A percentile compares a stretch with the other conserved stretches of the same genome.
Evolutionary conservation across 176 grass and related monocot species (phyloP).

Genomic region (Ampelocalamus luodianensis): DNA sequence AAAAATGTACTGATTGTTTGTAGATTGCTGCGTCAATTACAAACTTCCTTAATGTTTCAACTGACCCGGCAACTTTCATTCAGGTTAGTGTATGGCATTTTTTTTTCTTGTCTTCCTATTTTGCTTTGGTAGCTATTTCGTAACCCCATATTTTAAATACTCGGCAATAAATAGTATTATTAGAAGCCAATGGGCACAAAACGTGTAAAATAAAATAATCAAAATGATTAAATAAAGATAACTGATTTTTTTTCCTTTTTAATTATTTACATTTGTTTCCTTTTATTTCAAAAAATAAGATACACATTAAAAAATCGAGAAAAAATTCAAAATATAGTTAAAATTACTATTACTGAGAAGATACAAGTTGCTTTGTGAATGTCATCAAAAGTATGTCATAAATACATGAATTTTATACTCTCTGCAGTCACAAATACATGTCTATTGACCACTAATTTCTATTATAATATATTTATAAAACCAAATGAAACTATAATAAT

Average conservation of each 20-base stretch:
- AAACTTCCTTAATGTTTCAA: conserved; percentile 64
- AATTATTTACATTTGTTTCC: background rate
- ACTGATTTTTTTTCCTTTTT: background rate
- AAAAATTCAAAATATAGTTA: background rate
- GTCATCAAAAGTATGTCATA: background rate
- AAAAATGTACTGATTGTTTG: background rate
- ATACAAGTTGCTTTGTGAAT: background rate
- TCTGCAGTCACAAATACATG: too few relatives aligned
- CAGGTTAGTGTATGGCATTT: conserved; percentile 46
- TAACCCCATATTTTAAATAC: background rate
- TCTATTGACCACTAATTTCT: too few relatives aligned
- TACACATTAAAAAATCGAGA: background rate
- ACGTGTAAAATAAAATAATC: background rate
- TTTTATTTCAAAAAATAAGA: background rate
- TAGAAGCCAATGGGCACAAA: background rate
- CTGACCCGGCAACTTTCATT: conserved; percentile 72
- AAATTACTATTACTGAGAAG: background rate
- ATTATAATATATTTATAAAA: too few relatives aligned
- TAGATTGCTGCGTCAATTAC: conserved; percentile 50
- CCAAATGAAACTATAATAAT: too few relatives aligned
- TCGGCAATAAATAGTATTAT: background rate
- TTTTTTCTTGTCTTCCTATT: background rate
- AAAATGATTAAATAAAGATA: background rate
- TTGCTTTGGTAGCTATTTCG: background rate
- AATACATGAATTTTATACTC: too few relatives aligned